Evolutionary conservation across 768 basidiomycete species (phyloP).

Genomic region (Fomitopsis serialis): DNA sequence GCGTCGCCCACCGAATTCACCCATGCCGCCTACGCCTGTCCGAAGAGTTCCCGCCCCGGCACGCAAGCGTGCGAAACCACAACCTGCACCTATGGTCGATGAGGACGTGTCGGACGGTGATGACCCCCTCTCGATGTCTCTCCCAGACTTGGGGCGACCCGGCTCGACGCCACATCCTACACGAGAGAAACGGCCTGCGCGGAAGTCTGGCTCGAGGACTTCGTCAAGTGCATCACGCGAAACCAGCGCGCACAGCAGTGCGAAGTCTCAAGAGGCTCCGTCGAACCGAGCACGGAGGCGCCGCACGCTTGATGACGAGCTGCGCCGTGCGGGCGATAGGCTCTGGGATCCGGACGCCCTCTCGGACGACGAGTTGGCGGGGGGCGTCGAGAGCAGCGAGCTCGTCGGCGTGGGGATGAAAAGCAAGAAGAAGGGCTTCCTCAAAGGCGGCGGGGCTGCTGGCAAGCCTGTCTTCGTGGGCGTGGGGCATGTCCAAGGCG

Average conservation of each 20-base stretch:
- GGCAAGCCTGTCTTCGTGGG: conserved; percentile 70
- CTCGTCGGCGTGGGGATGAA: conserved; percentile 51
- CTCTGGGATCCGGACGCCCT: conserved; percentile 20
- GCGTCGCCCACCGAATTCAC: conserved; percentile 59
- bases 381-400: conserved; percentile 40
- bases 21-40: conserved; percentile 49
- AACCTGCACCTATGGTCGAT: not conserved
- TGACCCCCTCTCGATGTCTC: conserved; percentile 1
- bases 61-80: conserved; percentile 21
- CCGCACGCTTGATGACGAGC: conserved; percentile 64
- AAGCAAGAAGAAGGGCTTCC: conserved; percentile 52
- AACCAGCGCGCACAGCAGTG: not conserved
- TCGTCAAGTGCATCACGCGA: not conserved
- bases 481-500: conserved; percentile 60
- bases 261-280: not conserved
- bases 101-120: conserved; percentile 10
- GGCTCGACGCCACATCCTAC: not conserved
- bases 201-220: not conserved
- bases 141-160: not conserved
- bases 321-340: conserved; percentile 38
- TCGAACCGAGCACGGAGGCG: conserved; percentile 28
- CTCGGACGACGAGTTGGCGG: conserved; percentile 27
- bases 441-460: conserved; percentile 72
- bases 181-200: not conserved
- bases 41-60: conserved; percentile 54